Evolutionary conservation across 1,284 basidiomycete genomes (phyloP).

Genomic region (Boletellus deceptivus): DNA sequence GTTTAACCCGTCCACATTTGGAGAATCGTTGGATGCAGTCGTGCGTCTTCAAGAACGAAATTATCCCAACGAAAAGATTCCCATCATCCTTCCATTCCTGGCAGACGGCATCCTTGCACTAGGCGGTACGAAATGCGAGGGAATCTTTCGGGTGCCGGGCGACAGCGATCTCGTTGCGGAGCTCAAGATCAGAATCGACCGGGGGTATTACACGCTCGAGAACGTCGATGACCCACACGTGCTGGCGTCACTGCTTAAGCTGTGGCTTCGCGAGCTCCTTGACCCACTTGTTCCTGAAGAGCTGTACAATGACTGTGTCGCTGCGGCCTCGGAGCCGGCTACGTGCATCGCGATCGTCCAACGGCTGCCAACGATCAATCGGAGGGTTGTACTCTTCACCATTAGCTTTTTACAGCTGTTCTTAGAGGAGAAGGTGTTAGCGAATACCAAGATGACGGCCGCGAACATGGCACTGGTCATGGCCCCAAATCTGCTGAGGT

Average conservation of each 20-base stretch:
- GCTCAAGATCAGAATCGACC: constrained; percentile 84
- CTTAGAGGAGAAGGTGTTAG: constrained; percentile 69
- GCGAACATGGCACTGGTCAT: constrained; percentile 79
- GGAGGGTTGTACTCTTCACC: constrained; percentile 81
- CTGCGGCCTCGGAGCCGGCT: constrained; percentile 61
- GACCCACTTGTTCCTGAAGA: constrained; percentile 86
- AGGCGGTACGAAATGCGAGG: constrained; percentile 80
- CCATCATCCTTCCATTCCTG: constrained; percentile 89
- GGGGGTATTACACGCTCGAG: constrained; percentile 86
- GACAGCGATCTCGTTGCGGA: constrained; percentile 84
- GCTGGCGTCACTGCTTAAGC: constrained; percentile 83
- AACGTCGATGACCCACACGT: constrained; percentile 87
- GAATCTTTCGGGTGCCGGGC: constrained; percentile 89
- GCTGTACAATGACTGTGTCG: constrained; percentile 84
- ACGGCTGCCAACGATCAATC: constrained; percentile 78
- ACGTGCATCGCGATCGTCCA: constrained; percentile 73
- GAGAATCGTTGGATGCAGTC: constrained; percentile 81
- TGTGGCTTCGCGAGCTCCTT: constrained; percentile 88
- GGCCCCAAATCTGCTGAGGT: constrained; percentile 85
- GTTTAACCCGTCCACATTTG: constrained; percentile 91
- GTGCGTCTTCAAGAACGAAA: constrained; percentile 81
- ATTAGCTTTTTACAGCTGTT: constrained; percentile 90
- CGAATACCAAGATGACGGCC: constrained; percentile 82
- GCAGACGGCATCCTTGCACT: constrained; percentile 86
- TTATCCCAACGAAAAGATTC: constrained; percentile 81